Conservation (phyloP, 1,139 yeast species). For the Candida pseudoviswanathii region DNA sequence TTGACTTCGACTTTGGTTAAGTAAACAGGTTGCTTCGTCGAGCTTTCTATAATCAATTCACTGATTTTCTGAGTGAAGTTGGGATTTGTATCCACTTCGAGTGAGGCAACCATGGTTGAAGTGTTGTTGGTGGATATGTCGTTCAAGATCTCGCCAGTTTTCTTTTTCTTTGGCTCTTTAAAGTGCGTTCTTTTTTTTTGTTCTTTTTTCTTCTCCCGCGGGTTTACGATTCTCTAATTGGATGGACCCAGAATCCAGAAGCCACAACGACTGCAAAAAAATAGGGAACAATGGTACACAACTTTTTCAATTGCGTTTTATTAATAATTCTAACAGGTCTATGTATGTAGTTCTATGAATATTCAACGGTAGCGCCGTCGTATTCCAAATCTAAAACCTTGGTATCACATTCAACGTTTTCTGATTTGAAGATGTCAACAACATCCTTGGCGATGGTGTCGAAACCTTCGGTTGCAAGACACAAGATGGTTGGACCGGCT, state of each 20-base stretch:
- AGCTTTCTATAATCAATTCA: slow-evolving; percentile 33
- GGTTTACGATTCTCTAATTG: slow-evolving; percentile 1
- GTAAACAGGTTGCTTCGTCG: slow-evolving; percentile 45
- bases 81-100: slow-evolving; percentile 15
- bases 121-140: too few species aligned
- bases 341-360: slow-evolving; percentile 1
- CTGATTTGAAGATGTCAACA: slow-evolving; percentile 64
- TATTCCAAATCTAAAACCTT: slow-evolving; percentile 81
- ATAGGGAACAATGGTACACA: neutral
- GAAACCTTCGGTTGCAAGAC: slow-evolving; percentile 86
- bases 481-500: slow-evolving; percentile 96
- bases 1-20: slow-evolving; percentile 47
- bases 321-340: neutral
- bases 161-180: neutral
- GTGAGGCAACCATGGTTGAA: slow-evolving; percentile 11
- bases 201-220: neutral
- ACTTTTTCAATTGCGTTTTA: neutral
- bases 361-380: slow-evolving; percentile 70
- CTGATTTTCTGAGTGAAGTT: slow-evolving; percentile 32
- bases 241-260: neutral
- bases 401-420: slow-evolving; percentile 77
- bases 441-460: slow-evolving; percentile 83
- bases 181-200: neutral
- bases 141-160: too few species aligned
- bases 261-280: slow-evolving; percentile 7